These are phyloP conservation scores for Tulasnella sp. DNA, from an alignment of 768 basidiomycete genomes.

Conservation along the genomic window DNA sequence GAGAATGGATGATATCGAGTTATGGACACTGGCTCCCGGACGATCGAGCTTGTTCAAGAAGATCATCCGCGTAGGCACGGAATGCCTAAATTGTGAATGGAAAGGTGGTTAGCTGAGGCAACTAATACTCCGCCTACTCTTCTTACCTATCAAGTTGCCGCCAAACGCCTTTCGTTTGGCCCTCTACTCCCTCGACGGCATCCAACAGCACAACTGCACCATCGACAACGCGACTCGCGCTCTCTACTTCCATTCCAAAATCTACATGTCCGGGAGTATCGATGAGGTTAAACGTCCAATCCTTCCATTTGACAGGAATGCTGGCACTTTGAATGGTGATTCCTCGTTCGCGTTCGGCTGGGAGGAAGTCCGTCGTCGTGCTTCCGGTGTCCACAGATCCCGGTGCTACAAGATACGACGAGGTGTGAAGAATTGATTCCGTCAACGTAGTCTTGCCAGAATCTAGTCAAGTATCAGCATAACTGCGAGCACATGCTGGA, in stretches of 20 bases:
- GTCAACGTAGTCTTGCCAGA: constrained; percentile 90
- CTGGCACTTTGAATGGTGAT: constrained; percentile 93
- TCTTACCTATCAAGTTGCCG: constrained; percentile 77
- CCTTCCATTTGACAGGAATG: constrained; percentile 83
- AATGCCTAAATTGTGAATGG: constrained; percentile 58
- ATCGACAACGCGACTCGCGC: constrained; percentile 87
- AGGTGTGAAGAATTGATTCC: constrained; percentile 80
- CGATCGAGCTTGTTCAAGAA: constrained; percentile 90
- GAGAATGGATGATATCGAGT: constrained; percentile 72
- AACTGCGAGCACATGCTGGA: neutral
- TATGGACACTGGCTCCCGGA: constrained; percentile 77
- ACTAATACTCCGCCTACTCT: neutral
- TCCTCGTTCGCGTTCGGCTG: constrained; percentile 85
- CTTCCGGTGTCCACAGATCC: constrained; percentile 90
- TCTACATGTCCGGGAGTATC: constrained; percentile 93
- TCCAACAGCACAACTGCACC: constrained; percentile 88
- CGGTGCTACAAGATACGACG: constrained; percentile 68
- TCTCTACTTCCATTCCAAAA: constrained; percentile 97
- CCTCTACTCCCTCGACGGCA: constrained; percentile 89
- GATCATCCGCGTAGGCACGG: constrained; percentile 74
- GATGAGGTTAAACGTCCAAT: constrained; percentile 84
- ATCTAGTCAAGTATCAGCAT: constrained; percentile 50
- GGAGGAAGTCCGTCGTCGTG: constrained; percentile 87
- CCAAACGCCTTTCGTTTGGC: constrained; percentile 91
- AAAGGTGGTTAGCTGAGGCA: neutral